phyloP scores from a whole-genome alignment of 192 early-diverging fungal genomes.

The Linnemannia zychae region DNA sequence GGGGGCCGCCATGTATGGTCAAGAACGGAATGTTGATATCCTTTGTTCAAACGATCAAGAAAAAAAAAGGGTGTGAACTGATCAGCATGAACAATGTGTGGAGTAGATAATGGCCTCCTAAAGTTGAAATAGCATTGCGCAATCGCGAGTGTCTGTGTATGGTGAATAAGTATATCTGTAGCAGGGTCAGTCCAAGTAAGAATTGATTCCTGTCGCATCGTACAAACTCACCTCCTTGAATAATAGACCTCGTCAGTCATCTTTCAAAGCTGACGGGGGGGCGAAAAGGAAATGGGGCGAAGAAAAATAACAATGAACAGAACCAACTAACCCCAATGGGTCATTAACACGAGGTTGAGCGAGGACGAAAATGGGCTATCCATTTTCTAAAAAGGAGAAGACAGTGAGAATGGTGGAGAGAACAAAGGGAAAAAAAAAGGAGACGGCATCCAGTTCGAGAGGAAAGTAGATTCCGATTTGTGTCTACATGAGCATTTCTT shows the following conservation, averaged over 20 bases:
- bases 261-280: constrained; percentile 4
- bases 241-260: neutral
- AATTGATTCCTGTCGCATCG: neutral
- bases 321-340: neutral
- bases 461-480: neutral
- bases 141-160: too few species aligned
- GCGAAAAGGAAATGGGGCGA: neutral
- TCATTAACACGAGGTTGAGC: neutral
- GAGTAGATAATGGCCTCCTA: too few species aligned
- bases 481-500: neutral
- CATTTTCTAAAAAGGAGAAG: neutral
- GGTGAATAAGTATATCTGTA: neutral
- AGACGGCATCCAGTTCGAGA: neutral
- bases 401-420: neutral
- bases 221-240: neutral
- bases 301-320: too few species aligned
- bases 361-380: neutral
- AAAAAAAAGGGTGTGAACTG: too few species aligned
- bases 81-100: too few species aligned
- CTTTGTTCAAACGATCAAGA: too few species aligned
- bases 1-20: too few species aligned
- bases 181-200: constrained; percentile 3
- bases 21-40: too few species aligned
- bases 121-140: too few species aligned
- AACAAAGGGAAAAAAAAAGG: constrained; percentile 1